Evolutionary conservation across 129 eudicot genomes (phyloP), one percentile per base, ranked within the genome.

Genomic region (Artemisia argyi): DNA sequence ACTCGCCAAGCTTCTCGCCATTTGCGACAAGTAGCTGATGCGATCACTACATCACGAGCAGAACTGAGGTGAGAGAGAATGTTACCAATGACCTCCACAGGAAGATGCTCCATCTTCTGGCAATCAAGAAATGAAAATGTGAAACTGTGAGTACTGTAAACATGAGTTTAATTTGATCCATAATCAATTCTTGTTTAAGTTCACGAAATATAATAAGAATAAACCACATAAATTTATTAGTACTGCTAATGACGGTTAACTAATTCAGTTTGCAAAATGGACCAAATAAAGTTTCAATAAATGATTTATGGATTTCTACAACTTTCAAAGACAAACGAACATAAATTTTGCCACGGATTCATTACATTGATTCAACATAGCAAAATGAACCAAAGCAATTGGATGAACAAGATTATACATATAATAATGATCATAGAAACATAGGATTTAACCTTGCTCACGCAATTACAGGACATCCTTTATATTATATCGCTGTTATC

Each of bases 11-110:
- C 96, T 71, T 92, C 89, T 69, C 92, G 79, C 97, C 96, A 92
- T 60, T 92, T 92, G 58, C 88, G 75, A 72, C 97, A 92, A 24
- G 97, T 92, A 28, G 91, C 82, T 3, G 97, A 89, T 13, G 97
- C 91, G 63, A 89, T 75, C 74, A 92, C 94, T 24, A 92, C 96
- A 66, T 92, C 96, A 47, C 97, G 80, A 11, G 97, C 97, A 18
- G 96, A 91, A 35, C 91, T 89, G 8, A 92, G 86, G 26, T 86
- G 84, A n/a, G 97, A 89, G 4, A 89, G 83, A 70, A 92, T 92
- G 85, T 89, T 92, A 5, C 97, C 97, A n/a, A 92, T 80, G 17
- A 92, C 97, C 82, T 92, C 97, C 69, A 92, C 89, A 16, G 97
- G 97, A 61, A 92, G 94, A 73, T 73, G 55, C 85, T 92, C 97